Evolutionary conservation across 176 grass and related monocot species (phyloP), one percentile per base, ranked within the genome.

Genomic region (Chrysopogon serrulatus): DNA sequence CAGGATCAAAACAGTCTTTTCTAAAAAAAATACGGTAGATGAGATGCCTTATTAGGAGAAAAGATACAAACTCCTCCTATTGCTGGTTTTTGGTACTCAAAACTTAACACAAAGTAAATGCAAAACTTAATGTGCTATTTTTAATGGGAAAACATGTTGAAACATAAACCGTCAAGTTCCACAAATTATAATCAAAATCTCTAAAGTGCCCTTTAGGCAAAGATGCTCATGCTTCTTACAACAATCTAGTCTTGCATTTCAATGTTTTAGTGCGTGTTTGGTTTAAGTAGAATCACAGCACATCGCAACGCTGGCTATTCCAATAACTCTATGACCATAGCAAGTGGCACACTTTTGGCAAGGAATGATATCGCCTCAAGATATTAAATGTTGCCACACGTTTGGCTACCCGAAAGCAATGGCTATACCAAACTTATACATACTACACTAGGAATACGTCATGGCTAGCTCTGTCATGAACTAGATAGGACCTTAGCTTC

Each of bases 281-380:
- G 49, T 23, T 54, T 23, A 56, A n/a, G 21, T 2, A 56, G 2
- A 56, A n/a, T 8, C 51, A n/a, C 10, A 10, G 8, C 21, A 56
- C 0, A 3, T 2, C 2, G 0, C 2, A 56, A 0, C 1, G 21
- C 8, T 4, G 19, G 8, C 8, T 56, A 56, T 8, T 56, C 21
- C 0, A 6, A 48, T 17, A 56, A 8, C 21, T 5, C 8, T 8
- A 0, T 0, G 2, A 56, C 4, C 21, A 56, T 56, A n/a, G 10
- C 51, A n/a, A 56, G 21, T 0, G 3, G 0, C 51, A n/a, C 3
- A 56, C 8, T 56, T 56, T 40, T 56, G 0, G 2, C 3, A 56
- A 54, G 51, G 5, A n/a, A 56, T 7, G 3, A 1, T 5, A 56
- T n/a, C 51, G 4, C 51, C 21, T n/a, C 51, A 56, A 56, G 51